phyloP scores from a whole-genome alignment of 345 rosid species.

The Citrus hindsii region DNA sequence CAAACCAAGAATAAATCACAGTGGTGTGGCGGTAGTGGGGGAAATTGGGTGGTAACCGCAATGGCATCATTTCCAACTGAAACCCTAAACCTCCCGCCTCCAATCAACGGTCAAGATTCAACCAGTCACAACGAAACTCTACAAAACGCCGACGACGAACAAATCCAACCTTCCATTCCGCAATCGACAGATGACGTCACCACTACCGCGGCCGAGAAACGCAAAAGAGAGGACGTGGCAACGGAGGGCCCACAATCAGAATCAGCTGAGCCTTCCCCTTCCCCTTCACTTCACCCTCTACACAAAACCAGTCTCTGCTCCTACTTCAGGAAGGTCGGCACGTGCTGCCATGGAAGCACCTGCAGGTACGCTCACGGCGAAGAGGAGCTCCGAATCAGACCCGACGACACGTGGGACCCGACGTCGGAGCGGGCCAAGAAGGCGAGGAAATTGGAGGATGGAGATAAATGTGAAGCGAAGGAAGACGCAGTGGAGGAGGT shows the following conservation, averaged over 20 bases:
- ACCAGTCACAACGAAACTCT: background rate
- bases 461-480: conserved; percentile 16
- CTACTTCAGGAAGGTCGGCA: conserved; percentile 57
- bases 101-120: conserved; percentile 22
- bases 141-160: background rate
- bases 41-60: background rate
- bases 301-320: conserved; percentile 88
- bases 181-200: conserved; percentile 20
- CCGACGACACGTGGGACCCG: conserved; percentile 93
- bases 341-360: conserved; percentile 66
- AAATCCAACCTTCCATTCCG: conserved; percentile 21
- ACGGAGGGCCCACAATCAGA: conserved; percentile 10
- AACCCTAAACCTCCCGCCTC: conserved; percentile 20
- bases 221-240: conserved; percentile 49
- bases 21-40: too few relatives aligned
- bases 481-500: conserved; percentile 34
- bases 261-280: conserved; percentile 17
- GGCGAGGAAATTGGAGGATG: conserved; percentile 33
- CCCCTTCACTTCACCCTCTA: conserved; percentile 23
- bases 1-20: background rate
- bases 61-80: conserved; percentile 43
- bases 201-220: conserved; percentile 43
- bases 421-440: conserved; percentile 84
- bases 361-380: conserved; percentile 93
- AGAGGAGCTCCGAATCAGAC: conserved; percentile 73